These are phyloP conservation scores for Skeletonema menzelii DNA, from an alignment of 108 stramenopile species.

Conservation along the genomic window DNA sequence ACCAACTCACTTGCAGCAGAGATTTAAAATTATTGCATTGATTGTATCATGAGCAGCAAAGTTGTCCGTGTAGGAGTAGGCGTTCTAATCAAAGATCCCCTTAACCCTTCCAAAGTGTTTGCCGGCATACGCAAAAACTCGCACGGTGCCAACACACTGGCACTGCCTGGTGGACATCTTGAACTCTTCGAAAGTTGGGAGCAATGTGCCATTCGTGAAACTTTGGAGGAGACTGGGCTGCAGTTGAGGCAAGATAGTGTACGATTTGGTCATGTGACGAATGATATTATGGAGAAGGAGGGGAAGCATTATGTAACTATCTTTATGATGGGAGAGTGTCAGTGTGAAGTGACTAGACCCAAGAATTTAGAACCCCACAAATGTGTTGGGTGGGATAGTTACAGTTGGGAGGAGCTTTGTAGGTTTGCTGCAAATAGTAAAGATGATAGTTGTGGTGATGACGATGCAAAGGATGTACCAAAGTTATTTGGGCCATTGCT, in stretches of 20 bases:
- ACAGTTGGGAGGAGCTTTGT: conserved; percentile 68
- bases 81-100: conserved; percentile 68
- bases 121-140: conserved; percentile 79
- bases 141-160: conserved; percentile 72
- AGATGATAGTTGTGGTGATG: neutral
- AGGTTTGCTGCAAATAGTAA: conserved; percentile 6
- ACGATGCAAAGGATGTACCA: conserved; percentile 4
- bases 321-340: conserved; percentile 75
- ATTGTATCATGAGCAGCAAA: conserved; percentile 13
- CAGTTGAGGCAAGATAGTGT: conserved; percentile 32
- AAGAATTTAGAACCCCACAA: conserved; percentile 84
- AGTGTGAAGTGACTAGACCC: conserved; percentile 33
- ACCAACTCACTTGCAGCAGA: too few relatives aligned
- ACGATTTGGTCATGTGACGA: conserved; percentile 77
- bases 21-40: too few relatives aligned
- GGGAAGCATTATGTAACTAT: conserved; percentile 88
- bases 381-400: conserved; percentile 87
- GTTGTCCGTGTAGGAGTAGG: conserved; percentile 83
- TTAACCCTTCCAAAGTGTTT: conserved; percentile 47
- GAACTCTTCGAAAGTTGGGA: conserved; percentile 90
- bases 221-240: conserved; percentile 80
- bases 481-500: conserved; percentile 76
- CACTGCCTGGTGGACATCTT: conserved; percentile 85
- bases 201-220: conserved; percentile 84
- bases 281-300: conserved; percentile 75